phyloP scores from a whole-genome alignment of 176 grass and related monocot genomes.

The Ensete glaucum region DNA sequence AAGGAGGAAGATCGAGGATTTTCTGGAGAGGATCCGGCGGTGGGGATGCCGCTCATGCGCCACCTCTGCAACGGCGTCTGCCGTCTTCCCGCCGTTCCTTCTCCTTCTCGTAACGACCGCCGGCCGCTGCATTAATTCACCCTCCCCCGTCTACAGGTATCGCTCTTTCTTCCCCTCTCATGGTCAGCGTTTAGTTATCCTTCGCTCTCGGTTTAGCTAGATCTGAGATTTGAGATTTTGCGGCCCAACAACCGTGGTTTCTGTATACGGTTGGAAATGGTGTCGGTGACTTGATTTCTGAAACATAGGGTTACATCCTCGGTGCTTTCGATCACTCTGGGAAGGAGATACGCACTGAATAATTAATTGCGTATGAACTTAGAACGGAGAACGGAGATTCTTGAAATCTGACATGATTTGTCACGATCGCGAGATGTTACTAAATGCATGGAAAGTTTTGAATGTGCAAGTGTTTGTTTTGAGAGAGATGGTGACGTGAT shows the following conservation, averaged over 20 bases:
- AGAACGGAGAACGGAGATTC: not conserved
- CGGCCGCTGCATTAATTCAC: not conserved
- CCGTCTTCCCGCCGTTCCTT: not conserved
- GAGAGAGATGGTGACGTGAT: no score
- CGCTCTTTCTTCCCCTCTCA: not conserved
- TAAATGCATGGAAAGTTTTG: no score
- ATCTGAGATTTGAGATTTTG: not conserved
- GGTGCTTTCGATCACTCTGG: not conserved
- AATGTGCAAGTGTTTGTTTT: no score
- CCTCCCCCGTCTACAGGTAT: not conserved
- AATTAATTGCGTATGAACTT: not conserved
- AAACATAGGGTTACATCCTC: not conserved
- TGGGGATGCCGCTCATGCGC: not conserved
- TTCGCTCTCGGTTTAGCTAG: not conserved
- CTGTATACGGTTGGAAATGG: not conserved
- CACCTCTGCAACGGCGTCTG: not conserved
- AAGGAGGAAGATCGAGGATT: not conserved
- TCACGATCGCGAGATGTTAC: not conserved
- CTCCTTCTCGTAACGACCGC: not conserved
- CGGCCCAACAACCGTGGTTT: not conserved
- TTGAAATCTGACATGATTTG: not conserved
- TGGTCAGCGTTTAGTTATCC: not conserved
- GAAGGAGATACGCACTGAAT: not conserved
- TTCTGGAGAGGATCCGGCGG: not conserved
- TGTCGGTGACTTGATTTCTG: not conserved